Conservation (phyloP, 805 yeast genomes). For the Saitoella complicata region DNA sequence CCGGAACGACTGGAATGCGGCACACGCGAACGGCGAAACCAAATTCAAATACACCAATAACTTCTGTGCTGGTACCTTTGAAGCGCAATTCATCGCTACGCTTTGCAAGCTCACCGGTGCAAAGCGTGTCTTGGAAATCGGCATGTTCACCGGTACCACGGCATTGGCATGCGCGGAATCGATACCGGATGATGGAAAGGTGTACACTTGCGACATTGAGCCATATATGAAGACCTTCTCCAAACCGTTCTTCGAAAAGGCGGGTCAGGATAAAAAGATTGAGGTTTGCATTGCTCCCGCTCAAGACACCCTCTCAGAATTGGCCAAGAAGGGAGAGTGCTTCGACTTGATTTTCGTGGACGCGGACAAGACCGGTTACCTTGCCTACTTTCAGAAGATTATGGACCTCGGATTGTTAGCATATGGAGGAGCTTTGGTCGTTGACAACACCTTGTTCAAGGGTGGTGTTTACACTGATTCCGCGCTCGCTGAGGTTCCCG, state of each 20-base stretch:
- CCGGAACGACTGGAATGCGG: no score
- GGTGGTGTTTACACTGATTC: not conserved
- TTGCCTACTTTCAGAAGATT: not conserved
- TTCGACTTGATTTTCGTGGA: not conserved
- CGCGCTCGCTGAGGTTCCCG: not conserved
- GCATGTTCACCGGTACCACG: not conserved
- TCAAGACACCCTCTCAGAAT: not conserved
- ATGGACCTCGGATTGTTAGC: not conserved
- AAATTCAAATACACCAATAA: no score
- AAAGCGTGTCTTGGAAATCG: not conserved
- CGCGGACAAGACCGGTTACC: not conserved
- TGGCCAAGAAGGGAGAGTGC: not conserved
- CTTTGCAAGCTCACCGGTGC: not conserved
- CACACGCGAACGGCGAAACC: no score
- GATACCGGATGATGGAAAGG: not conserved
- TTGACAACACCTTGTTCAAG: not conserved
- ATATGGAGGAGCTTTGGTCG: not conserved
- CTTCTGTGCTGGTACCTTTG: not conserved
- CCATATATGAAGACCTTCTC: no score
- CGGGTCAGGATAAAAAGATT: no score
- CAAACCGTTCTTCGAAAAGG: no score
- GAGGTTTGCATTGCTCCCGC: no score
- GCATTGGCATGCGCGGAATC: not conserved
- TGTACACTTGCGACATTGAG: not conserved
- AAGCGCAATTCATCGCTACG: not conserved